These are phyloP conservation scores for Phytophthora palmivora DNA, from an alignment of 352 stramenopile genomes.

Conservation along the genomic window DNA sequence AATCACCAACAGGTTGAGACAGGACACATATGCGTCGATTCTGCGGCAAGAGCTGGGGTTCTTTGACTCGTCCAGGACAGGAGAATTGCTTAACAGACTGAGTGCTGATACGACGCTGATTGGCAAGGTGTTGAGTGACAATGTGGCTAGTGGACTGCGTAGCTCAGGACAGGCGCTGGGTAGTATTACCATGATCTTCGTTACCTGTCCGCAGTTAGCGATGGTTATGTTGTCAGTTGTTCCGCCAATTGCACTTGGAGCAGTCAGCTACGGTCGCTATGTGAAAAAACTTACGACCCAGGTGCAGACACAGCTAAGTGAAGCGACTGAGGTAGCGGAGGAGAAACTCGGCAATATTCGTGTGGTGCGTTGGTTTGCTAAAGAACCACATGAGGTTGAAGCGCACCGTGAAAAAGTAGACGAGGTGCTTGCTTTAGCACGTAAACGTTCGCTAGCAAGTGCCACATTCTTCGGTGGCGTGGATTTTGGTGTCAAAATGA, in stretches of 20 bases:
- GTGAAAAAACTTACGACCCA: conserved; percentile 87
- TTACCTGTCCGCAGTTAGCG: conserved; percentile 91
- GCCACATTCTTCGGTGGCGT: conserved; percentile 88
- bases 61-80: conserved; percentile 91
- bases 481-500: conserved; percentile 88
- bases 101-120: conserved; percentile 92
- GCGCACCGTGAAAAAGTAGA: conserved; percentile 65
- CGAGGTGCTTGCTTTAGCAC: conserved; percentile 65
- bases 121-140: conserved; percentile 93
- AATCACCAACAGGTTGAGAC: conserved; percentile 80
- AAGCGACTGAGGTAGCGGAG: conserved; percentile 92
- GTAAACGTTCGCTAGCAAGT: conserved; percentile 78
- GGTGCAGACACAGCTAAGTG: conserved; percentile 92
- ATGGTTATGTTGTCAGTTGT: conserved; percentile 92
- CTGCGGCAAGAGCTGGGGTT: conserved; percentile 91
- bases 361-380: conserved; percentile 92
- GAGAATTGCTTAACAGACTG: conserved; percentile 92
- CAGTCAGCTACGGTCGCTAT: conserved; percentile 87
- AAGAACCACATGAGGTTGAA: conserved; percentile 76
- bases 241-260: conserved; percentile 91
- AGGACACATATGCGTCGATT: conserved; percentile 84
- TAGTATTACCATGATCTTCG: conserved; percentile 91
- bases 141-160: conserved; percentile 80
- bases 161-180: conserved; percentile 84
- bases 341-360: conserved; percentile 93